Base-by-base conservation (phyloP, 805 yeast species). In the Blastobotrys terrestris region DNA sequence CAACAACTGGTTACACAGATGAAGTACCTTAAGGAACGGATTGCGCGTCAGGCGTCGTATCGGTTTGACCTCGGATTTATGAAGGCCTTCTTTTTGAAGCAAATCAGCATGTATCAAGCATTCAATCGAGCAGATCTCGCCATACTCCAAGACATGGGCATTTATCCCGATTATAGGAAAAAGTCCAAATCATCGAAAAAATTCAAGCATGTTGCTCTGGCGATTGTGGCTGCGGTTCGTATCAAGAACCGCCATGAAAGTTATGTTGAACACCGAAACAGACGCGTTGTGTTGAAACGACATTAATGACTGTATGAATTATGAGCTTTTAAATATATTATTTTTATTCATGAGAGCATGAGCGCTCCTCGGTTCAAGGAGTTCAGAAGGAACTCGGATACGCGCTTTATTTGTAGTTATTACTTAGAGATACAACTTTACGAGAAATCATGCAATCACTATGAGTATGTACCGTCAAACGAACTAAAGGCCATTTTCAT, bases 51-150 rank as follows among this genome's bases (percentile, higher is more conserved):
- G 21, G 49, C 53, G 15, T 40, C 49, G 15, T 56, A 56, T 44
- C 57, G 65, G 18, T 42, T 43, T n/a, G 72, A 69, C 46, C 63
- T 68, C 22, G 55, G 56, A 42, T 69, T 69, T 50, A 55, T 68
- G 59, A 69, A 69, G 49, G 44, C 54, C 21, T 68, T 64, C 49
- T 60, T 68, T 42, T 50, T 62, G 54, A 43, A 59, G 48, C 62
- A 62, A 48, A 60, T 69, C 39, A 57, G 59, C 40, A 58, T 63
- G 40, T 65, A 62, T 49, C 63, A 66, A 53, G 54, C 67, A 6
- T 58, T 62, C 49, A 63, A 63, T 45, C 51, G 61, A 31, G 59
- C 59, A 6, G 67, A 65, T 48, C 42, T 69, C 48, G 53, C 53
- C 14, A 60, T 65, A 49, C 60, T 69, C 44, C 60, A 60, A 40